These are phyloP conservation scores for Nepenthes mirabilis DNA, from an alignment of 148 eudicot species.

Conservation along the genomic window DNA sequence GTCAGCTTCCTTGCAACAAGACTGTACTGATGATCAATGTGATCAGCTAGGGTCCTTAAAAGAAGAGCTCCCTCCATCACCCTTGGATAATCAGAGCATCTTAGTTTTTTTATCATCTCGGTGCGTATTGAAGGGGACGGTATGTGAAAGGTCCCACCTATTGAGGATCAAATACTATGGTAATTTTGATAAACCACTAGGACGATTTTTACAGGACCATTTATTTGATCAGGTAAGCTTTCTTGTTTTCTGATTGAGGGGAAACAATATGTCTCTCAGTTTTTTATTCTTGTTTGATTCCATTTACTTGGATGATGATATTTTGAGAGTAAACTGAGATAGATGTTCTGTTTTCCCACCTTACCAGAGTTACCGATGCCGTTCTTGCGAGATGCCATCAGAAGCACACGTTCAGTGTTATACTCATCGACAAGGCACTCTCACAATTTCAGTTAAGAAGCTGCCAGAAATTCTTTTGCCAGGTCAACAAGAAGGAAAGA, in stretches of 20 bases:
- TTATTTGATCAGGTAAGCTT: conserved; percentile 70
- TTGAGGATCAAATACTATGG: conserved; percentile 94
- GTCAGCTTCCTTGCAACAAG: conserved; percentile 22
- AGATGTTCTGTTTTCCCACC: not conserved
- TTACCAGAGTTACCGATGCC: conserved; percentile 58
- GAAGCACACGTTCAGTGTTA: conserved; percentile 97
- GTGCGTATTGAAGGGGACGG: conserved; percentile 91
- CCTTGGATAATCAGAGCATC: conserved; percentile 78
- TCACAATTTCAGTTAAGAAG: conserved; percentile 90
- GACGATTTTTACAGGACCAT: conserved; percentile 83
- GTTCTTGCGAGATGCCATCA: conserved; percentile 73
- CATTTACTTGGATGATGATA: not conserved
- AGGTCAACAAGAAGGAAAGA: conserved; percentile 85
- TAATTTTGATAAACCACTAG: conserved; percentile 81
- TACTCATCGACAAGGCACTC: conserved; percentile 91
- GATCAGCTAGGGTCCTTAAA: conserved; percentile 30
- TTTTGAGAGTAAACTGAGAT: not conserved
- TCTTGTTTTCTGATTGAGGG: conserved; percentile 3
- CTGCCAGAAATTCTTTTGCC: conserved; percentile 59
- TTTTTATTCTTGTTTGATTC: not conserved
- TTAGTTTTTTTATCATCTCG: conserved; percentile 83
- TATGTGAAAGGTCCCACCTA: conserved; percentile 89
- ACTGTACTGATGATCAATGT: conserved; percentile 16
- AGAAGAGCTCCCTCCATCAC: conserved; percentile 82
- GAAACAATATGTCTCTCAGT: not conserved